Conservation (phyloP, 352 stramenopile genomes). For the Poterioochromonas sp. region DNA sequence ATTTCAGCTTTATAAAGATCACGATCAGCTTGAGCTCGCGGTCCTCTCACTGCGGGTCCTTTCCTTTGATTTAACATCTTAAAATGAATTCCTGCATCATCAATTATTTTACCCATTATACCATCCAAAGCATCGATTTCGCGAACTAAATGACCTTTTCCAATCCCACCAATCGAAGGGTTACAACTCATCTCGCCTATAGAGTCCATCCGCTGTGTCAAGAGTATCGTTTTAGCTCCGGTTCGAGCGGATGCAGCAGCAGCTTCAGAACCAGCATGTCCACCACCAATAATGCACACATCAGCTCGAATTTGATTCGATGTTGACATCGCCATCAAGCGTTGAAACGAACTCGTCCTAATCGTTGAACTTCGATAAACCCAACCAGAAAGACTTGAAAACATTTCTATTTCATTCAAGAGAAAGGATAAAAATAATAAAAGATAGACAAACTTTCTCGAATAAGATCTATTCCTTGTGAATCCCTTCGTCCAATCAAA, state of each 20-base stretch:
- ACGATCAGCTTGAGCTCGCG: conserved; percentile 64
- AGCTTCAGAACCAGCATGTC: conserved; percentile 79
- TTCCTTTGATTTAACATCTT: conserved; percentile 90
- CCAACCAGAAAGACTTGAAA: no score
- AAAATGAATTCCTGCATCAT: conserved; percentile 92
- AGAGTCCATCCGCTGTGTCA: conserved; percentile 86
- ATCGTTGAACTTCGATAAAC: no score
- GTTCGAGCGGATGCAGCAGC: conserved; percentile 70
- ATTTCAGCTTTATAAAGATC: conserved; percentile 91
- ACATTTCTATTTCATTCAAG: no score
- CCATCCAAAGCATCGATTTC: conserved; percentile 95
- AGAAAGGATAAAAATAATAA: no score
- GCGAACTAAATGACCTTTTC: conserved; percentile 93
- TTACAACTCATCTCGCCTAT: conserved; percentile 97
- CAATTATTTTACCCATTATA: conserved; percentile 89
- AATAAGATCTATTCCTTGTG: no score
- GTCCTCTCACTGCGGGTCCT: conserved; percentile 57
- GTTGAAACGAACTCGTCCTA: no score
- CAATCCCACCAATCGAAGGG: conserved; percentile 92
- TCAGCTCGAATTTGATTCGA: no score
- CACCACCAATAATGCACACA: conserved; percentile 77
- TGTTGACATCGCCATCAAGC: no score
- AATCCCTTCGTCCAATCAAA: no score
- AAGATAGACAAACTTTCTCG: no score
- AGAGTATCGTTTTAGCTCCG: conserved; percentile 81